phyloP scores from a whole-genome alignment of 371 early-diverging fungal species.

The Saksenaea vasiformis region DNA sequence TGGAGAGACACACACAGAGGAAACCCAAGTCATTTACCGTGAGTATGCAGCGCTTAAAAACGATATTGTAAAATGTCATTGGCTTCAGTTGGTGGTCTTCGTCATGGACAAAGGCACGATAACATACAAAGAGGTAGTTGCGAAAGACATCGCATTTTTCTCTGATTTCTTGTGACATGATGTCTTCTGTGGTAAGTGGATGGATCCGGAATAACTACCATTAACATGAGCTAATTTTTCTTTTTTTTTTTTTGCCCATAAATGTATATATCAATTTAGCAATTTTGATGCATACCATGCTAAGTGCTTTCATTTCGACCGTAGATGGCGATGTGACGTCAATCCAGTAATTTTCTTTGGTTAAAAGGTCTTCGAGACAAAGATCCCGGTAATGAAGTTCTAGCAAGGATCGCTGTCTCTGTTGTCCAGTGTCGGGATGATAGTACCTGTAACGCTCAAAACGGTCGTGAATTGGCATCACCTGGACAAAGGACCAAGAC shows the following conservation, averaged over 20 bases:
- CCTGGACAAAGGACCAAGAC: not conserved
- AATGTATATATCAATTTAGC: not conserved
- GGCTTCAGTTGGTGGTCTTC: slow-evolving; percentile 68
- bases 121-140: slow-evolving; percentile 87
- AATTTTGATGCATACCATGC: slow-evolving; percentile 47
- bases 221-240: not conserved
- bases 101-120: slow-evolving; percentile 75
- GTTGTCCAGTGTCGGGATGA: slow-evolving; percentile 42
- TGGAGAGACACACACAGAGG: not conserved
- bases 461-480: slow-evolving; percentile 11
- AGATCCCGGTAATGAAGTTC: slow-evolving; percentile 19
- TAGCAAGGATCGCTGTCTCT: slow-evolving; percentile 21
- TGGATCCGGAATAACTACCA: slow-evolving; percentile 62
- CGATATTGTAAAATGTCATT: slow-evolving; percentile 81
- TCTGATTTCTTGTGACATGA: slow-evolving; percentile 81
- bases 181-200: slow-evolving; percentile 91
- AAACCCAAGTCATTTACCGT: slow-evolving; percentile 36
- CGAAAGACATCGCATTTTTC: slow-evolving; percentile 91
- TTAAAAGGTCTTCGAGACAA: slow-evolving; percentile 46
- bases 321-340: slow-evolving; percentile 82
- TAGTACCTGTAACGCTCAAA: slow-evolving; percentile 22
- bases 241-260: not conserved
- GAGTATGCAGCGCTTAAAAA: slow-evolving; percentile 58
- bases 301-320: slow-evolving; percentile 75
- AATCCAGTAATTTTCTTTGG: slow-evolving; percentile 82